Evolutionary conservation across 2,329 filamentous ascomycete species (phyloP).

Genomic region (Myriangium duriaei): DNA sequence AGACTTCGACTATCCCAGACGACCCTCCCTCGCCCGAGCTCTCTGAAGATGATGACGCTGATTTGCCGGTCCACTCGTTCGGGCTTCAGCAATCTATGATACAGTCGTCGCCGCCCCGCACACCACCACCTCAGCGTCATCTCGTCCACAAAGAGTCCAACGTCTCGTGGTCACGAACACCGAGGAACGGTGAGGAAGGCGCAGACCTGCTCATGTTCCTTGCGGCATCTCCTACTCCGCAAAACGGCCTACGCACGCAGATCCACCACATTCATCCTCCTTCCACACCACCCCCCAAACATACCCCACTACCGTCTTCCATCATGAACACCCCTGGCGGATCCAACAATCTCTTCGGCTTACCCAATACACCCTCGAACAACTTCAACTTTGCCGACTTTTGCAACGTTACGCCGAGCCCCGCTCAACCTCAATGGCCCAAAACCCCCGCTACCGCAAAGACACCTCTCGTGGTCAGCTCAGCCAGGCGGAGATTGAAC

Average conservation of each 20-base stretch:
- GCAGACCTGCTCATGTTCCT: conserved; percentile 79
- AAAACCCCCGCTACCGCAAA: conserved; percentile 47
- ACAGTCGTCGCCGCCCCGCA: conserved; percentile 72
- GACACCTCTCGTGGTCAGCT: conserved; percentile 57
- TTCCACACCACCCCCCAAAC: conserved; percentile 42
- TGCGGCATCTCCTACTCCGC: conserved; percentile 81
- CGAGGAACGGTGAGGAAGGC: conserved; percentile 62
- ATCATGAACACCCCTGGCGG: conserved; percentile 82
- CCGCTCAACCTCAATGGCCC: conserved; percentile 73
- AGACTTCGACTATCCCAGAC: conserved; percentile 55
- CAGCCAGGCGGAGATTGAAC: conserved; percentile 64
- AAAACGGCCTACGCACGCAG: conserved; percentile 36
- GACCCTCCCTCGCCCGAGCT: conserved; percentile 47
- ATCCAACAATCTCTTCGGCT: conserved; percentile 44
- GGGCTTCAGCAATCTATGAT: conserved; percentile 40
- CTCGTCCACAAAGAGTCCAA: conserved; percentile 29
- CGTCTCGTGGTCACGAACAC: conserved; percentile 32
- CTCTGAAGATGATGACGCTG: conserved; percentile 69
- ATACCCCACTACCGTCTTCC: conserved; percentile 58
- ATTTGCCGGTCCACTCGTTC: conserved; percentile 67
- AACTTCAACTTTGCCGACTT: conserved; percentile 93
- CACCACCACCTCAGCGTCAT: conserved; percentile 47
- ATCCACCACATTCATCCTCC: conserved; percentile 38
- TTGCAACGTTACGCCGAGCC: conserved; percentile 92
- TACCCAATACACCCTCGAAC: conserved; percentile 64